Base-by-base conservation (phyloP, 805 yeast genomes). In the Nakazawaea wyomingensis region DNA sequence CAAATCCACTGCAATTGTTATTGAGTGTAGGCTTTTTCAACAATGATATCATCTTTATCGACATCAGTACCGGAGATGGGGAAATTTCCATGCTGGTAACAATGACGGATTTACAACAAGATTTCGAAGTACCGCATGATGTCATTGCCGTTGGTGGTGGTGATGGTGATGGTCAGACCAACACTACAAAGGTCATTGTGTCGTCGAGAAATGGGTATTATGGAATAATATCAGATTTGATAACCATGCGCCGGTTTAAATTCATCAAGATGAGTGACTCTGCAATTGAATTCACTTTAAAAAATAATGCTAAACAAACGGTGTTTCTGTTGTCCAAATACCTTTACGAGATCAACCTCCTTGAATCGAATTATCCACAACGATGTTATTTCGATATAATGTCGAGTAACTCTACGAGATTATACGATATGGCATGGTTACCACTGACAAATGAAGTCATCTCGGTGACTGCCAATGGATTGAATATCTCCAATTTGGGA, bases 321-420 rank as follows among this genome's bases (percentile, higher is more conserved):
- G 36, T 51, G 14, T 57, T 50, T 35, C 38, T 64, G 3, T 29
- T 48, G 3, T 46, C 57, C 1, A 55, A 52, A 27, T 48, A 48
- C 1, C 35, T 60, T 3, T 63, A 66, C 65, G 54, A 49, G 27
- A 29, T 63, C 3, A 55, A 56, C 41, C 28, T 51, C 10, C 29
- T 20, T 1, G 34, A 22, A 5, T 59, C 65, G 0, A 26, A 29
- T 9, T 58, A 42, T 42, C 64, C 67, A 1, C 47, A 48, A 14
- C 45, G 55, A 17, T 54, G 62, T 10, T 43, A 51, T 43, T 51
- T 60, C 4, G 45, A 55, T 11, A 62, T n/a, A n/a, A n/a, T 56
- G 11, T n/a, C 14, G 14, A 13, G 18, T 9, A 27, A 18, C 32
- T 21, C 4, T 22, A 24, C 18, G 5, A 41, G 34, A 40, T 4